Evolutionary conservation across 2,329 filamentous ascomycete species (phyloP).

Genomic region (Laburnicola sp.): DNA sequence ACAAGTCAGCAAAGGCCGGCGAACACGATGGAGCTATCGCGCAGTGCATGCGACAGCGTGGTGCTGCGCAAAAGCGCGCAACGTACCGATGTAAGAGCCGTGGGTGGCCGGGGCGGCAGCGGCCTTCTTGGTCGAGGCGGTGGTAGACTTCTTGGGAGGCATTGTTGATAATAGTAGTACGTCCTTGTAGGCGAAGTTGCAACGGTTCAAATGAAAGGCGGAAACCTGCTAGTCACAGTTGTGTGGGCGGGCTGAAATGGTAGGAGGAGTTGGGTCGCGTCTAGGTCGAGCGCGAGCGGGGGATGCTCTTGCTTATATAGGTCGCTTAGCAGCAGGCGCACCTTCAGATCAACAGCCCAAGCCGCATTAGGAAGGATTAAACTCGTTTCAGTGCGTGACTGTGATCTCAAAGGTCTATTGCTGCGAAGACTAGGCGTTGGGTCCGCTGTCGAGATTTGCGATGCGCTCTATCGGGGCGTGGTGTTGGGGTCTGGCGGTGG

Average conservation of each 20-base stretch:
- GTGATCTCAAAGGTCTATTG: conserved; percentile 3
- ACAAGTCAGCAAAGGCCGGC: conserved; percentile 58
- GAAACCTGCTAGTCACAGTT: conserved; percentile 24
- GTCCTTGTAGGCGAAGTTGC: conserved; percentile 26
- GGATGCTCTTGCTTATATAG: conserved; percentile 37
- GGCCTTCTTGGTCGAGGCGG: conserved; percentile 62
- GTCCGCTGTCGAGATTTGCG: conserved; percentile 3
- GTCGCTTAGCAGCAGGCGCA: conserved; percentile 29
- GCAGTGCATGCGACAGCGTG: conserved; percentile 51
- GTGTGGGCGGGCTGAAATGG: conserved; percentile 27
- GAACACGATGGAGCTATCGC: conserved; percentile 50
- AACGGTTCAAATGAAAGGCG: conserved; percentile 42
- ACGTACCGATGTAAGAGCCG: conserved; percentile 67
- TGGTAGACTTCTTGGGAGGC: conserved; percentile 66
- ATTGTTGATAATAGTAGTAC: conserved; percentile 51
- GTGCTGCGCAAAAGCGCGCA: conserved; percentile 50
- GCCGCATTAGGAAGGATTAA: conserved; percentile 38
- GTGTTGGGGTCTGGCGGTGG: conserved; percentile 26
- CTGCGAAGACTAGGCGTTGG: conserved; percentile 1
- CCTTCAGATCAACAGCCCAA: conserved; percentile 37
- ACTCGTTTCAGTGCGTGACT: conserved; percentile 10
- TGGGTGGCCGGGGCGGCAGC: conserved; percentile 58
- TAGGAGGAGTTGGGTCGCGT: conserved; percentile 27
- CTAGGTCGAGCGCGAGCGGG: conserved; percentile 31
- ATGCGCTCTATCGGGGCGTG: conserved; percentile 6